phyloP scores from a whole-genome alignment of 306 rosid species.

The Citrullus colocynthis region DNA sequence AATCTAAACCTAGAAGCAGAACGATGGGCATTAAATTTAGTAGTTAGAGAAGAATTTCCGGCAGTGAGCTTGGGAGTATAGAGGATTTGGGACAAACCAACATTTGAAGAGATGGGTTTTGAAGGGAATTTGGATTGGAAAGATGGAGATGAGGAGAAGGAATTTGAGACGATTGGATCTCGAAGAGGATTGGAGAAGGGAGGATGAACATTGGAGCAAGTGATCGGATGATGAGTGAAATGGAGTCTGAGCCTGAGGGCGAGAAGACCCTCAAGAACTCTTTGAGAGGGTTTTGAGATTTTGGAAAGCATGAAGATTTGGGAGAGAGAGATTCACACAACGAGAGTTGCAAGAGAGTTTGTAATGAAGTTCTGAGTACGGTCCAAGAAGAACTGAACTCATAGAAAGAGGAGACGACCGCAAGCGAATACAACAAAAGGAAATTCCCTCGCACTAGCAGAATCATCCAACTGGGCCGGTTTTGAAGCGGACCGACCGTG shows the following conservation, averaged over 20 bases:
- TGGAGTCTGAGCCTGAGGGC: constrained; percentile 22
- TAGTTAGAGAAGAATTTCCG: background rate
- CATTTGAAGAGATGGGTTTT: constrained; percentile 4
- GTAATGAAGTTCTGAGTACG: background rate
- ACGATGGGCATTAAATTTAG: background rate
- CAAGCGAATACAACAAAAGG: background rate
- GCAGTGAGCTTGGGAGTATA: background rate
- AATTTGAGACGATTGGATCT: background rate
- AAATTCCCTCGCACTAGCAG: background rate
- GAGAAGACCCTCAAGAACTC: constrained; percentile 31
- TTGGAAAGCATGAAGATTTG: background rate
- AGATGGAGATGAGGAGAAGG: background rate
- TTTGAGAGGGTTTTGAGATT: constrained; percentile 31
- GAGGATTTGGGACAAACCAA: constrained; percentile 1
- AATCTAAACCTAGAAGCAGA: constrained; percentile 29
- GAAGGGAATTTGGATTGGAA: constrained; percentile 6
- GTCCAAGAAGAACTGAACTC: background rate
- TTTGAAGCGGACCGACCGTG: background rate
- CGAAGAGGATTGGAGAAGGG: constrained; percentile 11
- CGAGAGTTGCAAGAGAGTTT: background rate
- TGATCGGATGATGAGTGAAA: constrained; percentile 13
- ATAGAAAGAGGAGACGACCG: background rate
- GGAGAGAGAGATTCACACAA: background rate
- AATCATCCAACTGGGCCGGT: background rate
- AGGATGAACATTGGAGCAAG: background rate